Evolutionary conservation across 2,329 filamentous ascomycete genomes (phyloP).

Genomic region (Pochonia chlamydosporia): DNA sequence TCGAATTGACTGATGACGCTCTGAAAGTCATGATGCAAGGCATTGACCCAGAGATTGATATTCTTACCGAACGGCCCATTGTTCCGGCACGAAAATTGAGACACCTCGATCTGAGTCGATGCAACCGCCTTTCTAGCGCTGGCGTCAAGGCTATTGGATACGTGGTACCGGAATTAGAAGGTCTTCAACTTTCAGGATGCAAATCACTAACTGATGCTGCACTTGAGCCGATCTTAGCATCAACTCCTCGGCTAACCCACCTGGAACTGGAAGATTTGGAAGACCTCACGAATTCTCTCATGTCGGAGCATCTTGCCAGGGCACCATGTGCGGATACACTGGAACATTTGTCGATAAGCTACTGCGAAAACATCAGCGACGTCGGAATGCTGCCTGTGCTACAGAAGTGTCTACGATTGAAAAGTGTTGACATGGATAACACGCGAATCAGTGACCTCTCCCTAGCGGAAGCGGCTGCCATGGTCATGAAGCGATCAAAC

Average conservation of each 20-base stretch:
- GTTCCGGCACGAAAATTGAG: slow-evolving; percentile 74
- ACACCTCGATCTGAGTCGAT: slow-evolving; percentile 81
- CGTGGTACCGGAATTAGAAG: slow-evolving; percentile 73
- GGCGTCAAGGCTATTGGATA: slow-evolving; percentile 68
- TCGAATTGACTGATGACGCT: slow-evolving; percentile 69
- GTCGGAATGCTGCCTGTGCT: slow-evolving; percentile 77
- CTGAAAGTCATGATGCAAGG: slow-evolving; percentile 73
- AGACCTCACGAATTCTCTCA: slow-evolving; percentile 66
- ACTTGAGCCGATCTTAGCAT: slow-evolving; percentile 66
- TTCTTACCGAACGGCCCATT: slow-evolving; percentile 68
- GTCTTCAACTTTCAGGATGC: slow-evolving; percentile 77
- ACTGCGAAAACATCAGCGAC: slow-evolving; percentile 82
- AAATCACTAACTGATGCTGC: slow-evolving; percentile 66
- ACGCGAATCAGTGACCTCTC: slow-evolving; percentile 84
- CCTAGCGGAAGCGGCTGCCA: slow-evolving; percentile 77
- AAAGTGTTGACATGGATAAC: slow-evolving; percentile 83
- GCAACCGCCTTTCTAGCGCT: slow-evolving; percentile 63
- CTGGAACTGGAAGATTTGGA: slow-evolving; percentile 85
- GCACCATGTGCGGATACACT: slow-evolving; percentile 67
- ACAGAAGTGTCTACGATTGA: slow-evolving; percentile 64
- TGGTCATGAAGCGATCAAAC: slow-evolving; percentile 60
- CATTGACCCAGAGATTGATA: slow-evolving; percentile 68
- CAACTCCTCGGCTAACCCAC: slow-evolving; percentile 72
- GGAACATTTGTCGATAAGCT: slow-evolving; percentile 80
- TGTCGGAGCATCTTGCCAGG: slow-evolving; percentile 68